Conservation (phyloP, 371 early-diverging fungal genomes). For the Parasitella parasitica region DNA sequence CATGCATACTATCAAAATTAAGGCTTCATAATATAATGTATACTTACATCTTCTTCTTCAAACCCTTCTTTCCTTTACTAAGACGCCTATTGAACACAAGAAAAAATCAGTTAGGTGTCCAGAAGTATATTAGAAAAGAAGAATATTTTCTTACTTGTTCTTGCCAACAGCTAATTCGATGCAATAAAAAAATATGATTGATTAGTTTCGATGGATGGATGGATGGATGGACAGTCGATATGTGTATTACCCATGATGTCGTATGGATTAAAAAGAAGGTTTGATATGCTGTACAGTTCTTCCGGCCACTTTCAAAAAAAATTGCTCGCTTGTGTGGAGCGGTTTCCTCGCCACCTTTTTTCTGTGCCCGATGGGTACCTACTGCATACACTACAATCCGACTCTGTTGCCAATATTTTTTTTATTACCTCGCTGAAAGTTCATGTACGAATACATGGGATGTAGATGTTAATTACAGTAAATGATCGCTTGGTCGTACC, state of each 20-base stretch:
- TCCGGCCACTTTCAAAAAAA: too few species aligned
- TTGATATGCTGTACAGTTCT: constrained; percentile 15
- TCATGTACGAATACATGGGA: constrained; percentile 6
- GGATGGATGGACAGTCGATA: constrained; percentile 6
- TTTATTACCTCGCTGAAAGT: too few species aligned
- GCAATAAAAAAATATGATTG: neutral
- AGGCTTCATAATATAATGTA: neutral
- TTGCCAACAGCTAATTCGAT: constrained; percentile 82
- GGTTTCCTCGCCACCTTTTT: too few species aligned
- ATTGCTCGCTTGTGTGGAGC: too few species aligned
- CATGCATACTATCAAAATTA: neutral
- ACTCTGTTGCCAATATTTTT: too few species aligned
- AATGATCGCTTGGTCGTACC: constrained; percentile 31
- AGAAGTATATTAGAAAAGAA: neutral
- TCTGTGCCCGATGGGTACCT: too few species aligned
- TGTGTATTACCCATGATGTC: constrained; percentile 23
- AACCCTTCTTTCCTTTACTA: constrained; percentile 95
- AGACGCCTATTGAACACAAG: constrained; percentile 60
- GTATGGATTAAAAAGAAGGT: constrained; percentile 27
- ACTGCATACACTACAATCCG: neutral
- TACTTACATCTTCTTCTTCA: constrained; percentile 96
- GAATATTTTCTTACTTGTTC: constrained; percentile 76
- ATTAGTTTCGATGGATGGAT: constrained; percentile 15
- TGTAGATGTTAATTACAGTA: constrained; percentile 10
- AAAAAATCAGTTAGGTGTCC: neutral